phyloP scores from a whole-genome alignment of 495 filamentous ascomycete genomes.

The Neurospora sp. region DNA sequence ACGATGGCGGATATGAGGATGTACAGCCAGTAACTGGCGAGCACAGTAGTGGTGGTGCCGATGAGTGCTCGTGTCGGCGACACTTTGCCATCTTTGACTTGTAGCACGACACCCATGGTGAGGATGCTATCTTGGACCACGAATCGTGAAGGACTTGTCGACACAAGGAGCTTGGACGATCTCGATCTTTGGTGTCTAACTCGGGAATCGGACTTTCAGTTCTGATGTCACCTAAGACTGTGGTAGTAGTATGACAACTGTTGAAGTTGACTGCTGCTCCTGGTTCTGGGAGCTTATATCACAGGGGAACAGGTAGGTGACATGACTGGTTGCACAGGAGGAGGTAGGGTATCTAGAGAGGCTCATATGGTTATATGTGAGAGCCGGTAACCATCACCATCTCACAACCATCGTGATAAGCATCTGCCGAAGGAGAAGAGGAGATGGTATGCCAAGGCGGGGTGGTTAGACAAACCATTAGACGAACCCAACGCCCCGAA shows the following conservation, averaged over 20 bases:
- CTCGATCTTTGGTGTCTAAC: constrained; percentile 1
- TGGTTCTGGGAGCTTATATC: constrained; percentile 5
- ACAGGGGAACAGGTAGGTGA: neutral
- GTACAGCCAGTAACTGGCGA: constrained; percentile 27
- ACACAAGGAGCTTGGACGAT: neutral
- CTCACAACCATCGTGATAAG: neutral
- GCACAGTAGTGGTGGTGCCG: constrained; percentile 13
- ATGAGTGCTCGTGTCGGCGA: constrained; percentile 21
- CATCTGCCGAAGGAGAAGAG: neutral
- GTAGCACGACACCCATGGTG: constrained; percentile 22
- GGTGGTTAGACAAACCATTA: neutral
- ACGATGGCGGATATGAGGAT: constrained; percentile 22
- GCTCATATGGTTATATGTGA: neutral
- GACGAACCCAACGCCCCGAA: neutral
- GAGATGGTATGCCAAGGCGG: neutral
- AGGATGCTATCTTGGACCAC: neutral
- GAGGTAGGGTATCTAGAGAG: neutral
- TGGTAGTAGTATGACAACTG: constrained; percentile 11
- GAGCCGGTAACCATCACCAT: neutral
- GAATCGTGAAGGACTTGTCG: neutral
- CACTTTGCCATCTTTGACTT: constrained; percentile 16
- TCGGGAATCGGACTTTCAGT: neutral
- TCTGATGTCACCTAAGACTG: neutral
- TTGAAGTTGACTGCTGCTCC: constrained; percentile 17
- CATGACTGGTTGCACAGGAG: neutral